A percentile compares a stretch with the other conserved stretches of the same genome.
Evolutionary conservation across 176 grass and related monocot genomes (phyloP).

Genomic region (Eleusine indica): DNA sequence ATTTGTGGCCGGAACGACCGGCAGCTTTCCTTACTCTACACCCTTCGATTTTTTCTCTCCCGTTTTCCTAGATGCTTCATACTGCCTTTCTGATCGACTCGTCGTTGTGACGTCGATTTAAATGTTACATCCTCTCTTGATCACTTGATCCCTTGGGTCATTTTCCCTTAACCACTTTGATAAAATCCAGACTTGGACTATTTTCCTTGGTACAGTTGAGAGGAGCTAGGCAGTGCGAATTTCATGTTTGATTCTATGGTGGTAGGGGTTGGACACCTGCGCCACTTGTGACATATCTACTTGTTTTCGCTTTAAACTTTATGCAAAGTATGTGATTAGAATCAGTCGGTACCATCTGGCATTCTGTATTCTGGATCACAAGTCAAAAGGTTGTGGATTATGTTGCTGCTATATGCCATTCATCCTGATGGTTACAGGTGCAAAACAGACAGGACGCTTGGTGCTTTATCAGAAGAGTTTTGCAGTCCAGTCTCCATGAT

Average conservation of each 20-base stretch:
- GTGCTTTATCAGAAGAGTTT: neutral
- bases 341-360: neutral
- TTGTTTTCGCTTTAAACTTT: conserved; percentile 29
- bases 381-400: conserved; percentile 42
- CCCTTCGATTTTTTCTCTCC: neutral
- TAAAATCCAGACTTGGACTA: conserved; percentile 7
- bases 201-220: neutral
- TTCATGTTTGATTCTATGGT: neutral
- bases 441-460: neutral
- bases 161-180: conserved; percentile 58
- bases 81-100: conserved; percentile 37
- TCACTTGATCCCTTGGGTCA: neutral
- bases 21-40: conserved; percentile 47
- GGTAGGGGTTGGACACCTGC: conserved; percentile 41
- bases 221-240: neutral
- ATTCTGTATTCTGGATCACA: neutral
- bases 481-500: neutral
- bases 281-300: conserved; percentile 13
- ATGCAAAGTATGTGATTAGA: conserved; percentile 23
- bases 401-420: neutral
- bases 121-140: conserved; percentile 28
- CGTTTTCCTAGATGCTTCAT: conserved; percentile 30
- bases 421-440: conserved; percentile 9
- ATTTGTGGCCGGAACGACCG: neutral
- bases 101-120: conserved; percentile 34